phyloP scores from a whole-genome alignment of 2,329 filamentous ascomycete species.

The Aspergillus uvarum region DNA sequence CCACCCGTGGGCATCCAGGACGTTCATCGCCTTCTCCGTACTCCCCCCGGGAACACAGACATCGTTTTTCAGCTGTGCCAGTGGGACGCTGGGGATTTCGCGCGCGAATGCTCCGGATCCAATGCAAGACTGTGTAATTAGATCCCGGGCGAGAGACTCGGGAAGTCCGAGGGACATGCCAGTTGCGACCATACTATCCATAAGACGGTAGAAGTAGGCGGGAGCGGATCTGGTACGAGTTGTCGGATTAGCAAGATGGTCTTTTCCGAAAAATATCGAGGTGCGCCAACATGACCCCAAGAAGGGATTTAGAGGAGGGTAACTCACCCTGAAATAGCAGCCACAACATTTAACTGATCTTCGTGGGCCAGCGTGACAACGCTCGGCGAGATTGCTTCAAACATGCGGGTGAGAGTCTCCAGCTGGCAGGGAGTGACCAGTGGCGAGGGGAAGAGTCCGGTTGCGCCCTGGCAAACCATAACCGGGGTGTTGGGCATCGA shows the following conservation, averaged over 20 bases:
- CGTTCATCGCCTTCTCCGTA: conserved; percentile 6
- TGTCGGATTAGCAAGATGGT: neutral
- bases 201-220: neutral
- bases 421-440: neutral
- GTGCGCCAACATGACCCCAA: no score
- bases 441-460: conserved; percentile 5
- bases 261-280: no score
- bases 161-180: neutral
- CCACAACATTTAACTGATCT: conserved; percentile 1
- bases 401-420: neutral
- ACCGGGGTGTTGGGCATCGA: conserved; percentile 5
- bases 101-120: neutral
- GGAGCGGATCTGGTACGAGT: neutral
- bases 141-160: neutral
- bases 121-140: conserved; percentile 1
- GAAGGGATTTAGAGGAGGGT: no score
- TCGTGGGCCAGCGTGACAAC: neutral
- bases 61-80: neutral
- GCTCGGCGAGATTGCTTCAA: neutral
- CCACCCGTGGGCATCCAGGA: neutral
- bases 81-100: neutral
- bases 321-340: neutral
- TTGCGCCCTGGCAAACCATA: conserved; percentile 1
- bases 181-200: conserved; percentile 2
- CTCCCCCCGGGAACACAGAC: conserved; percentile 3